Base-by-base conservation (phyloP, 164 flowering plant genomes). In the Vitis amurensis region DNA sequence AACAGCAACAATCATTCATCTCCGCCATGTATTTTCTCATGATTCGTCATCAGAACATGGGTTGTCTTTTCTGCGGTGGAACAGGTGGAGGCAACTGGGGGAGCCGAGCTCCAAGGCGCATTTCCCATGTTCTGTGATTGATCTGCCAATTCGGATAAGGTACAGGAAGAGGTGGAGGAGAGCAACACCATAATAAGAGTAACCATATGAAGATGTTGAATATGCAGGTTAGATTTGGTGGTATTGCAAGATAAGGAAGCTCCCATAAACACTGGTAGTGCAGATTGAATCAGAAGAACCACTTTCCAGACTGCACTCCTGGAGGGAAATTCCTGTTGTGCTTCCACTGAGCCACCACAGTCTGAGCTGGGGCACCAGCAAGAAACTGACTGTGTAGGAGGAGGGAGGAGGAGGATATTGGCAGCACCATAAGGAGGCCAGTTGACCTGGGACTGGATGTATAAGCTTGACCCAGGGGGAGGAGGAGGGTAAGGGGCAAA, bases 21-120 rank as follows among this genome's bases (percentile, higher is more conserved):
- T 91, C 94, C 19, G 91, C 84, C 97, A 94, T 89, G 78, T 91
- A 89, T 82, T 91, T 91, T n/a, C 85, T 91, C 97, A 77, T 94
- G n/a, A 91, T 70, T 91, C 99, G 9, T 88, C 66, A 68, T 93
- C 96, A 17, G 83, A 66, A 83, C 91, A 75, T 78, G 72, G 4
- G 80, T 27, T 50, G 84, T 10, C 66, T 83, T 80, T 63, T 84
- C 94, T 31, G 85, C 77, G 98, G 78, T 37, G 94, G 66, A 59
- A 69, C 74, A 15, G 90, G 83, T 11, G 86, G 86, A 47, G 85
- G 81, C 19, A n/a, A 72, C 68, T 6, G 90, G 83, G 12, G 87
- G 87, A 82, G 81, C 85, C 23, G 88, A 59, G 11, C 91, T 88
- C 99, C 97, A 94, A 23, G 99, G 97, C 8, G 69, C 81, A 77